Conservation (phyloP, 441 rosid genomes). For the Pelargonium fulgidum region DNA sequence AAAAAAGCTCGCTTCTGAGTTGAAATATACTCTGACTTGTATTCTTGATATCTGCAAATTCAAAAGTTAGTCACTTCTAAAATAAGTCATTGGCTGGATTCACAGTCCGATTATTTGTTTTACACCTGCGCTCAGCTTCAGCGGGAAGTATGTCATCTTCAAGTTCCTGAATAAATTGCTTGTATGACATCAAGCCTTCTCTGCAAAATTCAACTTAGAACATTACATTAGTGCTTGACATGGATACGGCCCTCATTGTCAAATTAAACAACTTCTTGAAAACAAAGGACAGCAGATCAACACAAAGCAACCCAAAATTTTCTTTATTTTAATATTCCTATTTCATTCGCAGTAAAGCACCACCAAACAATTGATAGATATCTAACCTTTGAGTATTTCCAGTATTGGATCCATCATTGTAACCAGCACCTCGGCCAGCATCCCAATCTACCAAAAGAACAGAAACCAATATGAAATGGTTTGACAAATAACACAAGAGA, state of each 20-base stretch:
- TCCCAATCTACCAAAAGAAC: conserved; percentile 65
- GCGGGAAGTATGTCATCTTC: conserved; percentile 96
- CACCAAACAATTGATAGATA: conserved; percentile 12
- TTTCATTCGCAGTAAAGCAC: neutral
- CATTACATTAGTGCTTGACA: conserved; percentile 13
- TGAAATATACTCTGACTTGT: conserved; percentile 78
- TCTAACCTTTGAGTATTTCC: conserved; percentile 58
- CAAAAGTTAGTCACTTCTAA: conserved; percentile 16
- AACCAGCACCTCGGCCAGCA: conserved; percentile 56
- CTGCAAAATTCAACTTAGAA: conserved; percentile 35
- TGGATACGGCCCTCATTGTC: neutral
- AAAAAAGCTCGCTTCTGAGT: conserved; percentile 87
- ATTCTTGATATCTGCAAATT: conserved; percentile 84
- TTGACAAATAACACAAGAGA: neutral
- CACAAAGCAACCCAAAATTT: neutral
- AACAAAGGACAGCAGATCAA: neutral
- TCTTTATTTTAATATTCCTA: neutral
- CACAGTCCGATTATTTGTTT: conserved; percentile 2
- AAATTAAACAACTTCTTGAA: neutral
- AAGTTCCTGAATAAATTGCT: conserved; percentile 97
- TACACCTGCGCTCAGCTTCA: conserved; percentile 96
- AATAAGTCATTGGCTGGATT: conserved; percentile 1
- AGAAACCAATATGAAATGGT: neutral
- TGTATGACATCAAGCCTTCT: conserved; percentile 98
- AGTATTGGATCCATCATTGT: conserved; percentile 43